Conservation (phyloP, 148 eudicot genomes). For the Polygonum aviculare region DNA sequence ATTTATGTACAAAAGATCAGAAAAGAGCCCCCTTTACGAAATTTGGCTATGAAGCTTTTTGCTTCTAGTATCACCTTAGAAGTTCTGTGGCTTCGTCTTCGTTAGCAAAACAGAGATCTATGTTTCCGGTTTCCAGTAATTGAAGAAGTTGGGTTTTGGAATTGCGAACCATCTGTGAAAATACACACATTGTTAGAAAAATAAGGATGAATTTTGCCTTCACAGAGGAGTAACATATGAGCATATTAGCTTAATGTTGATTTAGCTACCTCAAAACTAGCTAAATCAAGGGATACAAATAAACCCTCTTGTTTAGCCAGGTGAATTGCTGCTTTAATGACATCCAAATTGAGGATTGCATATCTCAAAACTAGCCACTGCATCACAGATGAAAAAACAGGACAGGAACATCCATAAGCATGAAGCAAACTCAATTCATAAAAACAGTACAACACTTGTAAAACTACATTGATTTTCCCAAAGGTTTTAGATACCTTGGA, state of each 20-base stretch:
- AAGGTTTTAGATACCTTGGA: slow-evolving; percentile 50
- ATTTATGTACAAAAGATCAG: background rate
- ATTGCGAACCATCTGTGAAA: slow-evolving; percentile 73
- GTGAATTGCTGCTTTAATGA: slow-evolving; percentile 53
- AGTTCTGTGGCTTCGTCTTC: slow-evolving; percentile 96
- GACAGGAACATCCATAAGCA: background rate
- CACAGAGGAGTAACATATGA: background rate
- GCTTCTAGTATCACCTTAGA: slow-evolving; percentile 36
- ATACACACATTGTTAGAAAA: background rate
- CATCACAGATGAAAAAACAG: slow-evolving; percentile 8
- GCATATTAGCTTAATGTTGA: background rate
- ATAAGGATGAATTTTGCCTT: background rate
- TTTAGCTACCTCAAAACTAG: slow-evolving; percentile 83
- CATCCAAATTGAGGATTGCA: slow-evolving; percentile 58
- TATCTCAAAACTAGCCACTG: slow-evolving; percentile 96
- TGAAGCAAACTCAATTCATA: background rate
- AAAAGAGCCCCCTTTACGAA: too few species aligned
- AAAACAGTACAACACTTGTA: background rate
- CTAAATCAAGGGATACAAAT: slow-evolving; percentile 75
- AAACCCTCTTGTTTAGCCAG: slow-evolving; percentile 79
- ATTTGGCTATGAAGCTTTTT: background rate
- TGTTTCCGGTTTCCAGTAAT: slow-evolving; percentile 67
- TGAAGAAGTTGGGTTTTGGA: slow-evolving; percentile 49
- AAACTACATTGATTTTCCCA: background rate
- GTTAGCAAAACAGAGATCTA: slow-evolving; percentile 96